A percentile compares a stretch with the other conserved stretches of the same genome.
phyloP scores from a whole-genome alignment of 495 filamentous ascomycete species.

The Corynascus novoguineensis region DNA sequence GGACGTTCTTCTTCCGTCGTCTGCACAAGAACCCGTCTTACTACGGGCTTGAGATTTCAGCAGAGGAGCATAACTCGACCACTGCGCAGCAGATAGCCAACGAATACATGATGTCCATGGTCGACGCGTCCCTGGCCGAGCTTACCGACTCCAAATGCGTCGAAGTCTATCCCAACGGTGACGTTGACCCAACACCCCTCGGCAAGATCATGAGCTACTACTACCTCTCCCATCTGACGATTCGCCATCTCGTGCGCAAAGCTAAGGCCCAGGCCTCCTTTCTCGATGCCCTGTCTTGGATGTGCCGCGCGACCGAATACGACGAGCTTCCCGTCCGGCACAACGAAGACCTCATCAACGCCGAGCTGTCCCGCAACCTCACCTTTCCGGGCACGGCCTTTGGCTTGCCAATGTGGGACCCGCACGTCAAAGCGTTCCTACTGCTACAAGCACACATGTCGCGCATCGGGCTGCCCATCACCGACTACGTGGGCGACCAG shows the following conservation, averaged over 20 bases:
- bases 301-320: constrained; percentile 90
- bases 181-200: constrained; percentile 80
- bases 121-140: constrained; percentile 76
- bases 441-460: constrained; percentile 93
- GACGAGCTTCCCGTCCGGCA: constrained; percentile 97
- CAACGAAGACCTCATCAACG: constrained; percentile 98
- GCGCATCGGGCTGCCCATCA: constrained; percentile 84
- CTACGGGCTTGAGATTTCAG: constrained; percentile 91
- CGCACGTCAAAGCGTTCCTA: constrained; percentile 94
- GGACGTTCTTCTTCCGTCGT: constrained; percentile 98
- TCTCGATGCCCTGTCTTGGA: constrained; percentile 84
- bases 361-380: constrained; percentile 76
- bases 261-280: constrained; percentile 75
- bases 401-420: constrained; percentile 89
- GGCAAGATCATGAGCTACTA: constrained; percentile 99
- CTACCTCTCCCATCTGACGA: constrained; percentile 94
- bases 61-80: constrained; percentile 88
- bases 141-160: constrained; percentile 80
- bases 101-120: constrained; percentile 86
- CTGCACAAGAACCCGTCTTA: constrained; percentile 98
- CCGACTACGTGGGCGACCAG: constrained; percentile 95
- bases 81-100: constrained; percentile 78
- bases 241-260: constrained; percentile 70
- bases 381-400: constrained; percentile 51
- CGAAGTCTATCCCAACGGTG: constrained; percentile 72